phyloP scores from a whole-genome alignment of 768 basidiomycete species.

The Calvatia gigantea region DNA sequence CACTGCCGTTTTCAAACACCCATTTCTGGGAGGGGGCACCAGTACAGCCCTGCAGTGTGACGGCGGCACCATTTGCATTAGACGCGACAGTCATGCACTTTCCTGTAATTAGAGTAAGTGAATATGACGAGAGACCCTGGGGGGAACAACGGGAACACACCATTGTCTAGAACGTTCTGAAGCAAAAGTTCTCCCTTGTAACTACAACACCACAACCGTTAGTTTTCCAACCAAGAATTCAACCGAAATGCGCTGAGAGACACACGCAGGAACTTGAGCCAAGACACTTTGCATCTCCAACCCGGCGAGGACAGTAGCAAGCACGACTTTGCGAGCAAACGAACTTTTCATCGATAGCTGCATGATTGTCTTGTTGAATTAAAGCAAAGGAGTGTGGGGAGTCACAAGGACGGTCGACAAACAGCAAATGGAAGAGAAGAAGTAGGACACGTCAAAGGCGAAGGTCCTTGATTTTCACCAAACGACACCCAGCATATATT shows the following conservation, averaged over 20 bases:
- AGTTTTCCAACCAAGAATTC: background rate
- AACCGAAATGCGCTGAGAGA: background rate
- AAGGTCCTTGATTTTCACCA: background rate
- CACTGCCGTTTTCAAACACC: constrained; percentile 39
- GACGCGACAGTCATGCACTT: constrained; percentile 52
- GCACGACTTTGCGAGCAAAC: background rate
- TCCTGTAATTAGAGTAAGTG: constrained; percentile 21
- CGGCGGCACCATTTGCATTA: constrained; percentile 43
- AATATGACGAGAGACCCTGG: constrained; percentile 9
- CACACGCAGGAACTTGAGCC: constrained; percentile 6
- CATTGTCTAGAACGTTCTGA: constrained; percentile 38
- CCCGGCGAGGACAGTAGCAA: constrained; percentile 1
- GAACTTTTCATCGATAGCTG: background rate
- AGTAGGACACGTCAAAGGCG: background rate
- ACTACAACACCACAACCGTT: constrained; percentile 19
- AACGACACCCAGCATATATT: background rate
- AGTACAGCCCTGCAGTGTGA: constrained; percentile 45
- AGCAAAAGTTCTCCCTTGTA: constrained; percentile 41
- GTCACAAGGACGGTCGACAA: background rate
- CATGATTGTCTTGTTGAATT: background rate
- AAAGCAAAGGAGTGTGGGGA: constrained; percentile 1
- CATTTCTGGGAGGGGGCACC: constrained; percentile 44
- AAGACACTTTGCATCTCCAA: constrained; percentile 6
- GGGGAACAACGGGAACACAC: constrained; percentile 20
- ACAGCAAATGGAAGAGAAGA: background rate